These are phyloP conservation scores for Aphanomyces euteiches DNA, from an alignment of 352 stramenopile species.

Conservation along the genomic window DNA sequence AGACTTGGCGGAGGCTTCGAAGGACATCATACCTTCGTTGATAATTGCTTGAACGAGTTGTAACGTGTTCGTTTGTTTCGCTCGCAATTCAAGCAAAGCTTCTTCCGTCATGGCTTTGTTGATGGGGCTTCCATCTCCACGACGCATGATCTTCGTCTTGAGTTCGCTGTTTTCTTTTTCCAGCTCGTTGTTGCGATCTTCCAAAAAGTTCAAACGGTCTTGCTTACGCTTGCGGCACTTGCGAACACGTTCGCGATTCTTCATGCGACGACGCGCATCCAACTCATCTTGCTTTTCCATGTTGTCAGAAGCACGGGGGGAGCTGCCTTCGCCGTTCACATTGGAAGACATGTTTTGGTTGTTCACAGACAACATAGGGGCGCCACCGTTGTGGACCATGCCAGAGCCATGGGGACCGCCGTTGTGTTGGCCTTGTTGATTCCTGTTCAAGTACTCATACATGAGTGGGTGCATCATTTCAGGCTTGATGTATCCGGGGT, in stretches of 20 bases:
- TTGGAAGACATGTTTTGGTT: slow-evolving; percentile 9
- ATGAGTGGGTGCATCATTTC: slow-evolving; percentile 51
- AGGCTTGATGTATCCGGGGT: slow-evolving; percentile 58
- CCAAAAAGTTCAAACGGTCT: slow-evolving; percentile 81
- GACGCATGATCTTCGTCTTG: slow-evolving; percentile 71
- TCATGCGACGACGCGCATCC: slow-evolving; percentile 82
- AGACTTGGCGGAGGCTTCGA: slow-evolving; percentile 47
- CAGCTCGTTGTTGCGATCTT: slow-evolving; percentile 76
- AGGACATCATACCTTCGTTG: slow-evolving; percentile 38
- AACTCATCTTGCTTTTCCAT: slow-evolving; percentile 71
- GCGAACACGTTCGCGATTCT: slow-evolving; percentile 84
- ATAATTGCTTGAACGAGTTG: slow-evolving; percentile 27
- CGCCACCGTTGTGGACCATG: slow-evolving; percentile 34
- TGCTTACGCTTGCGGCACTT: slow-evolving; percentile 88
- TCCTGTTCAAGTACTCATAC: slow-evolving; percentile 82
- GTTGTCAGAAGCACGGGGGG: slow-evolving; percentile 43
- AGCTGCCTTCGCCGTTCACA: slow-evolving; percentile 2
- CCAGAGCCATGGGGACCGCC: slow-evolving; percentile 5
- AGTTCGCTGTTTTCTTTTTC: slow-evolving; percentile 79
- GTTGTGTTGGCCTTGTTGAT: slow-evolving; percentile 10
- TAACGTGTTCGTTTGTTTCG: slow-evolving; percentile 77
- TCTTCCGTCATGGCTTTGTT: slow-evolving; percentile 52
- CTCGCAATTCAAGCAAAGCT: slow-evolving; percentile 70
- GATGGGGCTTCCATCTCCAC: slow-evolving; percentile 33
- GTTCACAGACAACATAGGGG: slow-evolving; percentile 51